phyloP scores from a whole-genome alignment of 177 flowering plant species.

The Vitis hybrid region DNA sequence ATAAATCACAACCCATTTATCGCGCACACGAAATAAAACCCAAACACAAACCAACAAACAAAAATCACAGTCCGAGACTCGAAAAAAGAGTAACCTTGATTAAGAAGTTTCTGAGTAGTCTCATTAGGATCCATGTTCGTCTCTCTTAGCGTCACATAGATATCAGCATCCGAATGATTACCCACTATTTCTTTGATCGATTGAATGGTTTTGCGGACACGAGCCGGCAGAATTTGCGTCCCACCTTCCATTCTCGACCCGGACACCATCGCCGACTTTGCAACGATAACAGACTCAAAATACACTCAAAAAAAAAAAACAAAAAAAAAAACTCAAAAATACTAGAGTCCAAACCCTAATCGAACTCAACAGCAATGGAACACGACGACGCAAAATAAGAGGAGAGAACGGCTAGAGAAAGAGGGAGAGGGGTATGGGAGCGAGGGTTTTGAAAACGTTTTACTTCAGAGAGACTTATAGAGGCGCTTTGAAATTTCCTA shows the following conservation, averaged over 20 bases:
- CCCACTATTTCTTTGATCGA: slow-evolving; percentile 79
- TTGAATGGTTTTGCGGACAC: slow-evolving; percentile 61
- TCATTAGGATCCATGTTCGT: slow-evolving; percentile 88
- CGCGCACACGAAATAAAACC: neutral
- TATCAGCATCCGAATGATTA: slow-evolving; percentile 81
- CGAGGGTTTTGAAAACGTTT: slow-evolving; percentile 48
- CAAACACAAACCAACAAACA: neutral
- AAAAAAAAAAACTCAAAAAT: no score
- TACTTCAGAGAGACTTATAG: neutral
- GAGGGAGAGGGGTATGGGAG: slow-evolving; percentile 6
- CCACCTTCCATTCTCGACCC: slow-evolving; percentile 48
- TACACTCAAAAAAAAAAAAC: no score
- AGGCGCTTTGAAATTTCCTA: no score
- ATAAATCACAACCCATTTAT: neutral
- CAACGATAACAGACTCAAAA: neutral
- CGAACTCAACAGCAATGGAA: no score
- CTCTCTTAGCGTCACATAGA: slow-evolving; percentile 71
- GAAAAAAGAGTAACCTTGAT: slow-evolving; percentile 56
- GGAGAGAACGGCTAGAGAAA: slow-evolving; percentile 4
- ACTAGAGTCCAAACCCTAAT: no score
- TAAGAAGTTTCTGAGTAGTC: slow-evolving; percentile 73
- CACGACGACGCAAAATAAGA: slow-evolving; percentile 5
- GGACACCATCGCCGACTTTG: slow-evolving; percentile 51
- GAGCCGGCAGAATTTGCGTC: slow-evolving; percentile 38
- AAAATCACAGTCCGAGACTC: neutral